Evolutionary conservation across 2,329 filamentous ascomycete genomes (phyloP), one percentile per base, ranked within the genome.

Genomic region (Fusarium sterilihyphosum): DNA sequence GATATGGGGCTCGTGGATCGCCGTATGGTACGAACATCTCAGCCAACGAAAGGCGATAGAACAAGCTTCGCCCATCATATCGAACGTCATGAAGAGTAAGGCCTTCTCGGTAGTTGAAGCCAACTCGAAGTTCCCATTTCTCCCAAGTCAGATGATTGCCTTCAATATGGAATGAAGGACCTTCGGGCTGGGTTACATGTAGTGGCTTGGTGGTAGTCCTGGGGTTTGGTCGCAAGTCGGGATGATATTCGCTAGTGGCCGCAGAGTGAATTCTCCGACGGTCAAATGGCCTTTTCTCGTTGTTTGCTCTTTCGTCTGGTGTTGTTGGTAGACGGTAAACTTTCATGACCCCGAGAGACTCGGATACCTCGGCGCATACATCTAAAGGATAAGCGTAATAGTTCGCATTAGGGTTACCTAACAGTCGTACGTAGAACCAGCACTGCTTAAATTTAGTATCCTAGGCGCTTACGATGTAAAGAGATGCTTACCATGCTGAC

Each of bases 21-120:
- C 85, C 90, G 65, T 92, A 93, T 0, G 90, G 90, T 0, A 92
- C 90, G 12, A 88, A 87, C 92, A 93, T 93, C 78, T 93, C 92
- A 53, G 87, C 87, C 37, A 93, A 83, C 17, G 88, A 88, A 29
- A 93, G 80, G 1, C 91, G 86, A 79, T 93, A 91, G 78, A 93
- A 87, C 20, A 94, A 82, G 58, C 87, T 89, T 37, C 91, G 86
- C 9, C 88, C 89, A 72, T 92, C 90, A 72, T 92, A 94, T 69
- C 86, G 86, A 14, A 94, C 82, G 73, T 94, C 90, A 75, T 94
- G 91, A 1, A 94, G 86, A 3, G 91, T 91, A 6, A 90, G 86
- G 20, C 92, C 92, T 79, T 94, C 92, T 8, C 92, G 86, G 43
- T 88, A 87, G 83, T 92, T 93, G 84, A 92, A 94, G 10, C 88